phyloP scores from a whole-genome alignment of 179 eudicot species.

The Silene noctiflora region DNA sequence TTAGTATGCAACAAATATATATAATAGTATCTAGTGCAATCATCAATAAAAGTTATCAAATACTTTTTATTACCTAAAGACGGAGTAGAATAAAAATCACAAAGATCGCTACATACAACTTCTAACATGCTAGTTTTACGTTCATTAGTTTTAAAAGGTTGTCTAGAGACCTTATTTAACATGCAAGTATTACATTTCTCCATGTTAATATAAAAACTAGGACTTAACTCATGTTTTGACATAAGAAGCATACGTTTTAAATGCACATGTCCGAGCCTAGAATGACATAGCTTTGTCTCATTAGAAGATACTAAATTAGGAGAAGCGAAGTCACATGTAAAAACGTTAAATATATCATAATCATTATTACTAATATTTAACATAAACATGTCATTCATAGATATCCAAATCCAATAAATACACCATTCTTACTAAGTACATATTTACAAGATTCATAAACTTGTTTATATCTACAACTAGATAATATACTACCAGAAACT shows the following conservation, averaged over 20 bases:
- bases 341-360: no score
- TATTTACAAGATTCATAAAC: no score
- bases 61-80: not conserved
- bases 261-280: not conserved
- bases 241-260: not conserved
- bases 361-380: not conserved
- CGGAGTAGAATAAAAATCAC: not conserved
- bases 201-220: not conserved
- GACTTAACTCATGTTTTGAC: not conserved
- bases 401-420: no score
- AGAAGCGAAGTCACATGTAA: no score
- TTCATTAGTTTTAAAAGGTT: not conserved
- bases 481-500: no score
- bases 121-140: no score
- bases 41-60: not conserved
- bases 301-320: no score
- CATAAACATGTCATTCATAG: no score
- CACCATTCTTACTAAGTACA: no score
- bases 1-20: not conserved
- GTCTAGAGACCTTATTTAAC: not conserved
- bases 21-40: not conserved
- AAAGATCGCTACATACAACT: no score
- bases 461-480: no score
- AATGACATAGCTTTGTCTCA: not conserved
- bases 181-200: conserved; percentile 4